Base-by-base conservation (phyloP, 2,329 filamentous ascomycete genomes). In the Aspergillus transmontanensis region DNA sequence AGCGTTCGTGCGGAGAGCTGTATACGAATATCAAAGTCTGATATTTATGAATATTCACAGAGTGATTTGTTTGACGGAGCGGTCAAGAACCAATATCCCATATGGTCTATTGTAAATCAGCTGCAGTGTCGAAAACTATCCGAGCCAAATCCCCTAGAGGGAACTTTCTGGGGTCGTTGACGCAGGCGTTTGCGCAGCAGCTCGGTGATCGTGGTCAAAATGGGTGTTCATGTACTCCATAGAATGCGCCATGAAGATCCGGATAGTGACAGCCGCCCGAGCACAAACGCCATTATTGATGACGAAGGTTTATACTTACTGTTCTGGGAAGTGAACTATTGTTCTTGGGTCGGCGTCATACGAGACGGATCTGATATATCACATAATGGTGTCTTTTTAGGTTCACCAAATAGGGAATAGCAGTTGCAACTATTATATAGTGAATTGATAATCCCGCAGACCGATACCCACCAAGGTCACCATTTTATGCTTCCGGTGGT, bases 341-440 rank as follows among this genome's bases (percentile, higher is more conserved):
- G 59, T 21, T 54, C 23, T 23, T 46, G 36, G 53, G 46, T 28
- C 43, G 36, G 45, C 34, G 46, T 45, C 46, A 32, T n/a, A 46
- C 39, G 32, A 32, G 6, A 21, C 16, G 14, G 26, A 61, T 58
- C 23, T 28, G 59, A 61, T 58, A 45, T 32, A 43, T 61, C 59
- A 61, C 10, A 61, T 23, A 9, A 30, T 41, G 34, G 32, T 2
- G 51, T 10, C 51, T 23, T 55, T 55, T 28, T 6, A 10, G 16
- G 16, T 39, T 55, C 7, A 28, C 30, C 16, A 16, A 26, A 21
- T 5, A 41, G 34, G 51, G 6, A 23, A 55, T 19, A 28, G 32
- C 51, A 2, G 32, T n/a, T 26, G 21, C 14, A 39, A 54, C 21
- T 21, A 23, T 19, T 23, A 34, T n/a, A 23, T 4, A 32, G 12